Evolutionary conservation across 2,329 filamentous ascomycete species (phyloP), one percentile per base, ranked within the genome.

Genomic region (Paracorniculantispora psalliotae): DNA sequence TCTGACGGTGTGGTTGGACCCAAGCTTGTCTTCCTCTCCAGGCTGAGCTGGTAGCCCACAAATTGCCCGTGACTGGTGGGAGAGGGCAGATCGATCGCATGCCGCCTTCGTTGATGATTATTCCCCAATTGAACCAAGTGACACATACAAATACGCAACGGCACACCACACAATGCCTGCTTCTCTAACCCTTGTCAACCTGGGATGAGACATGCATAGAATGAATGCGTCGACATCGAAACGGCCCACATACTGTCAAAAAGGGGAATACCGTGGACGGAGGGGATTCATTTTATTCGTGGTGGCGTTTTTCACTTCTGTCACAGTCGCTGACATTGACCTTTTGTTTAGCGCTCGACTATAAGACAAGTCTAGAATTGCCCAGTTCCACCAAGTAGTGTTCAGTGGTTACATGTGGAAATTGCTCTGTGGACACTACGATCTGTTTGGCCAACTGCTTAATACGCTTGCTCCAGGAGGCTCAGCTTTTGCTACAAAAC

Each of bases 191-290:
- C 54, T 49, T 57, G 54, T 57, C 54, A 41, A 57, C 54, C 54
- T 57, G 54, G 54, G 46, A 30, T 57, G 54, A 57, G 54, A 57
- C 54, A 57, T 13, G 7, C 26, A 47, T 15, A 43, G 52, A 46
- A 54, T 44, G 51, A 25, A 15, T 19, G 13, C 35, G n/a, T 37
- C n/a, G 21, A 37, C 30, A 46, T 37, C 9, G 21, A 30, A 26
- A 33, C 21, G 54, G 37, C 28, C 54, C 54, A 57, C 54, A 37
- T 41, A 23, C 26, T 35, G 54, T 57, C 19, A 25, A 35, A 15
- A n/a, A 13, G 25, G 39, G 41, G 19, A 25, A 35, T 33, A 30
- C 3, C 12, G 21, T 26, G 10, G 25, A 19, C 33, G 35, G 2
- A n/a, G 30, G 50, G 8, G 13, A 25, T n/a, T 23, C 19, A 25